Evolutionary conservation across 306 rosid genomes (phyloP), one percentile per base, ranked within the genome.

Genomic region (Luffa acutangula): DNA sequence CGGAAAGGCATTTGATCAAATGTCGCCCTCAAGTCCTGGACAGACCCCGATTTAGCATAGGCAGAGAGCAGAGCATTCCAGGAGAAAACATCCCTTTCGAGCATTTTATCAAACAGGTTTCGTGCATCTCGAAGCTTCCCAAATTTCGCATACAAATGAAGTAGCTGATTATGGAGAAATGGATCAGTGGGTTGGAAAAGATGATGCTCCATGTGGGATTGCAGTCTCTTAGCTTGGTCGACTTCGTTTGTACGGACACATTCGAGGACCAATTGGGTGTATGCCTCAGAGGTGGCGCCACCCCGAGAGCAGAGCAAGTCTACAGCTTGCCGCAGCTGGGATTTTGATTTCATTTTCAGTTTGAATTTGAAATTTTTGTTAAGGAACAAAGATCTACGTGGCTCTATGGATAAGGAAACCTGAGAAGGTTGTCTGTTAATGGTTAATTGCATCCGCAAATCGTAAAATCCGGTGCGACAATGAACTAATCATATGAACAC

Each of bases 131-230:
- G 73, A 83, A 88, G 77, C 77, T 83, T 87, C 33, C 94, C 91
- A 41, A 46, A 80, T 80, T 87, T 87, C 2, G 87, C 91, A 54
- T 86, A 87, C 75, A 78, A 62, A 43, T 79, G 87, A 72, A 88
- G 88, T 69, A 90, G 85, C 71, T 88, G 88, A 64, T 89, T 91
- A 5, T 88, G 91, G 79, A 91, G 37, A 62, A 91, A 89, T 43
- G 92, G 74, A 60, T 84, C 85, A 8, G 65, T 20, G 57, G 93
- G 88, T 79, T 84, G 89, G 71, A 91, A 88, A 58, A 85, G 85
- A 87, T 89, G 81, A 80, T 70, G 81, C 14, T 88, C 90, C 91
- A 91, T 91, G 88, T 89, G 93, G 62, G 89, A 86, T 60, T 89
- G 89, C 80, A 89, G 62, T 81, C 90, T 85, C 89, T 86, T 89